Evolutionary conservation across 805 yeast genomes (phyloP).

Genomic region (Diddensiella transvaalensis): DNA sequence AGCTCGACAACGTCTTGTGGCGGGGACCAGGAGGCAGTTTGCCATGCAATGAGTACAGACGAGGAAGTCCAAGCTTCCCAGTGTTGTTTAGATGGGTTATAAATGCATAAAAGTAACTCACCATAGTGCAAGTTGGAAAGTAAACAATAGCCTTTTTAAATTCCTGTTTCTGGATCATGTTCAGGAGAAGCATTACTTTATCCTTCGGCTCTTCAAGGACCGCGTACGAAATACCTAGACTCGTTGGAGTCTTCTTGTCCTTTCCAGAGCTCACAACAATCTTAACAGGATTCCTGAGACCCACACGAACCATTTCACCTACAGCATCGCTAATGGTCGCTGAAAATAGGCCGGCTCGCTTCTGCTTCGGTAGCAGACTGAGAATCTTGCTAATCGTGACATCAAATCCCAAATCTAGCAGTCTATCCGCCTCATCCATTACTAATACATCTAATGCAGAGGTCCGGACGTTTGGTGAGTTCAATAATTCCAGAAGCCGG

Average conservation of each 20-base stretch:
- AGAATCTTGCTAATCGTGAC: constrained; percentile 66
- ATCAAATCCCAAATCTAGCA: constrained; percentile 72
- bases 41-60: constrained; percentile 81
- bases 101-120: constrained; percentile 67
- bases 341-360: constrained; percentile 89
- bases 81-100: constrained; percentile 41
- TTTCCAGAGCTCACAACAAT: constrained; percentile 59
- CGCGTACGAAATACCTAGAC: constrained; percentile 60
- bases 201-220: constrained; percentile 49
- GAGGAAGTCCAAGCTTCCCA: constrained; percentile 28
- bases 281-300: constrained; percentile 90
- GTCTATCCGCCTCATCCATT: constrained; percentile 89
- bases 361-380: constrained; percentile 74
- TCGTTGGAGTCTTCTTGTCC: constrained; percentile 49
- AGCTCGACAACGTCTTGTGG: constrained; percentile 62
- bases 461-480: constrained; percentile 54
- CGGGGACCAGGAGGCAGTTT: constrained; percentile 80
- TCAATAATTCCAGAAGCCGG: constrained; percentile 68
- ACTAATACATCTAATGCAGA: constrained; percentile 67
- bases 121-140: constrained; percentile 85
- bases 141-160: constrained; percentile 84
- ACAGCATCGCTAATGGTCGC: constrained; percentile 90
- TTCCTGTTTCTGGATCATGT: constrained; percentile 48
- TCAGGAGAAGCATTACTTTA: constrained; percentile 59
- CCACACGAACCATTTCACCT: constrained; percentile 72